Evolutionary conservation across 2,329 filamentous ascomycete species (phyloP), one percentile per base, ranked within the genome.

Genomic region (Colletotrichum sp.): DNA sequence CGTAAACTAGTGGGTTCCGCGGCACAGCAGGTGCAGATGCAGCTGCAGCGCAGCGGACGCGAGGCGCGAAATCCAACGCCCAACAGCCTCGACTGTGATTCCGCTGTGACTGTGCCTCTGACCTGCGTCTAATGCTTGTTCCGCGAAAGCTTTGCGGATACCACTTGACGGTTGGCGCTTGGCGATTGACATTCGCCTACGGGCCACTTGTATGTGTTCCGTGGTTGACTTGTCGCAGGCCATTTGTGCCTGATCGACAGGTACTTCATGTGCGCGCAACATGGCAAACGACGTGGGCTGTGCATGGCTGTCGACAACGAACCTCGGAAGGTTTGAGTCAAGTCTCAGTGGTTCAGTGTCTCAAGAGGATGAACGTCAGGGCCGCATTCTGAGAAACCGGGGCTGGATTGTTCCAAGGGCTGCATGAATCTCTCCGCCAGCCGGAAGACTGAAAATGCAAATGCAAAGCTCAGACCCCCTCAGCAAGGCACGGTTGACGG

Each of bases 81-180:
- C 59, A 65, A 59, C 74, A 44, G 55, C 44, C 49, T 39, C 57
- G 64, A 52, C 44, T 57, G 65, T 65, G 59, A 65, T 65, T 52
- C 21, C 44, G 65, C 70, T 64, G 64, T n/a, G 59, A 74, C 32
- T 65, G 70, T 57, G 59, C 72, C 72, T 30, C 36, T 63, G 67
- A 63, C 44, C n/a, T 66, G 72, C 72, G 60, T 65, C 13, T 26
- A 26, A 66, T 57, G 65, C 55, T 28, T 44, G 63, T 57, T 36
- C 30, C 64, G n/a, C 24, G 49, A 44, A 28, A 21, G 24, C 44
- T 28, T 28, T 34, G 15, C 49, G 28, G 28, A 8, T 49, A 16
- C 62, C 44, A 13, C 64, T 69, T 44, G 70, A 49, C 32, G 15
- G 18, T 16, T 32, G 10, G 59, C 13, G 13, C 28, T 18, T 30